Percentiles rank a stretch among this genome's conserved stretches.
phyloP scores from a whole-genome alignment of 2,329 filamentous ascomycete genomes.

The Diaporthe vaccinii region DNA sequence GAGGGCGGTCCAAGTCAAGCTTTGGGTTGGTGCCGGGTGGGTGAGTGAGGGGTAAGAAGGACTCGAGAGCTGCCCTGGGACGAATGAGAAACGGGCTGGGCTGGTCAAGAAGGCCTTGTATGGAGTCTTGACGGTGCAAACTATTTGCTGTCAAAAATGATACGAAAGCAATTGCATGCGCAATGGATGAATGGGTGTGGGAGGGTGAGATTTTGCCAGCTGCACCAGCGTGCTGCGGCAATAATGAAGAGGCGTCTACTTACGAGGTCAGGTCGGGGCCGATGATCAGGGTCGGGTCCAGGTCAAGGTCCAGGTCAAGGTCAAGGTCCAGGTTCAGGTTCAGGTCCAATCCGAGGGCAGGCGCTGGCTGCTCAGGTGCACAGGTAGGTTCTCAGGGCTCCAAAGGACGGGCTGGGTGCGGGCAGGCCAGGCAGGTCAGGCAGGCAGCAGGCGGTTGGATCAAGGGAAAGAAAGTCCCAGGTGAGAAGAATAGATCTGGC shows the following conservation, averaged over 20 bases:
- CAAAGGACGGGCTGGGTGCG: not conserved
- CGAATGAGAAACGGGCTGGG: conserved; percentile 20
- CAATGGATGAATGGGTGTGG: conserved; percentile 15
- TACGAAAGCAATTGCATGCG: conserved; percentile 5
- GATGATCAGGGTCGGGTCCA: conserved; percentile 25
- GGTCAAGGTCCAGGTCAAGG: conserved; percentile 27
- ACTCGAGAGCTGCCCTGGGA: conserved; percentile 31
- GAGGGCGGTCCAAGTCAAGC: conserved; percentile 26
- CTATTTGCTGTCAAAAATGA: conserved; percentile 33
- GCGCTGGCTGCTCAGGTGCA: conserved; percentile 10
- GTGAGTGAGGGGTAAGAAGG: conserved; percentile 36
- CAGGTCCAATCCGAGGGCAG: not conserved
- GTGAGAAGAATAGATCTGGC: not conserved
- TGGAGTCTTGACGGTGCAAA: conserved; percentile 11
- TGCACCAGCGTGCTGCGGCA: conserved; percentile 28
- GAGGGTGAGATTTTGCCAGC: conserved; percentile 26
- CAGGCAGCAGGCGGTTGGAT: no score
- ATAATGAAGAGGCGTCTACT: conserved; percentile 21
- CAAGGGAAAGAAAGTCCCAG: not conserved
- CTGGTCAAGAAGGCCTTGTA: conserved; percentile 14
- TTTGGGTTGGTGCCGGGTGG: conserved; percentile 32
- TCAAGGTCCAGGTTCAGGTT: conserved; percentile 3
- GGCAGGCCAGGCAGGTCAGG: not conserved
- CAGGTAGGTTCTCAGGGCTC: not conserved
- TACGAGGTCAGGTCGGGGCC: conserved; percentile 23